Base-by-base conservation (phyloP, 768 basidiomycete genomes). In the Hypholoma sublateritium region DNA sequence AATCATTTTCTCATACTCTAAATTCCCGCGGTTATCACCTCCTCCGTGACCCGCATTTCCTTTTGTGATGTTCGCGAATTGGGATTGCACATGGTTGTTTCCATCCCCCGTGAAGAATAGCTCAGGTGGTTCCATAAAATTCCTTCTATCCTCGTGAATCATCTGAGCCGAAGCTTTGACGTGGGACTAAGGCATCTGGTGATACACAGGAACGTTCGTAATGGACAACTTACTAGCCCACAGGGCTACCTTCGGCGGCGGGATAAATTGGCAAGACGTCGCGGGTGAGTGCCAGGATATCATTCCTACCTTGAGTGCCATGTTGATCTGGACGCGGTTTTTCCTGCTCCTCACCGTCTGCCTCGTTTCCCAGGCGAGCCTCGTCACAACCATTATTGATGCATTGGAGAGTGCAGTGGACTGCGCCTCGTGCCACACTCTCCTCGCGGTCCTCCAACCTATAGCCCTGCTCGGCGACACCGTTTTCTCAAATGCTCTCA, bases 351-450 rank as follows among this genome's bases (percentile, higher is more conserved):
- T 66, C 13, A 24, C 65, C 34, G 28, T 70, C 39, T 32, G 55
- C 43, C 41, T 64, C 6, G 37, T 58, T 21, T 64, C 55, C 4
- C 61, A 62, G 39, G 73, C 69, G n/a, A 69, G 66, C 47, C 62
- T 77, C 17, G 65, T 73, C n/a, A 69, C 74, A 49, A 72, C 74
- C 55, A 73, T 83, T 7, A 62, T 81, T 58, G 56, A 73, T 37
- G 79, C 75, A 12, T 67, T 83, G 25, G 71, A 75, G 54, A 67
- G 74, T 5, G 80, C 80, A 0, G 74, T 77, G 1, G 77, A 77
- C 53, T 86, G 85, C 57, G 70, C 62, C 16, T 75, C 79, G 9
- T 85, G 84, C 64, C 80, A 84, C 60, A 72, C 75, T 2, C 70
- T 85, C 8, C 66, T 85, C 11, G 68, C 75, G 17, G 74, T 82